Conservation (phyloP, 2,329 filamentous ascomycete species). For the Aspergillus uvarum region DNA sequence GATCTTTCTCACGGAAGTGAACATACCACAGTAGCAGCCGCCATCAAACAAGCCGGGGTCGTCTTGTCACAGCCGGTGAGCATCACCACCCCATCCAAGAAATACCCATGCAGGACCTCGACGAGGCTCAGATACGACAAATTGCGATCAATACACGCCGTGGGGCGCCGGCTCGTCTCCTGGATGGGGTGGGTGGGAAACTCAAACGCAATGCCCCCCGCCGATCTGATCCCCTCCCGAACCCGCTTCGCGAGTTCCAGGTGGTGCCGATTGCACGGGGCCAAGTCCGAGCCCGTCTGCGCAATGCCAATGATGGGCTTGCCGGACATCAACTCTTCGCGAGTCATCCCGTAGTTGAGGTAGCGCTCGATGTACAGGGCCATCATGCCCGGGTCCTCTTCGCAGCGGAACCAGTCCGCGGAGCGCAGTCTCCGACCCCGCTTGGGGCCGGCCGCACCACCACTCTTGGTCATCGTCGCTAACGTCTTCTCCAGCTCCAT, state of each 20-base stretch:
- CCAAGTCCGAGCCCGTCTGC: slow-evolving; percentile 52
- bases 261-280: slow-evolving; percentile 54
- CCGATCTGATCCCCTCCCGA: slow-evolving; percentile 51
- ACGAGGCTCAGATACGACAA: slow-evolving; percentile 51
- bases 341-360: slow-evolving; percentile 52
- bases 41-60: slow-evolving; percentile 53
- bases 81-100: slow-evolving; percentile 52
- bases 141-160: slow-evolving; percentile 52
- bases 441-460: slow-evolving; percentile 5
- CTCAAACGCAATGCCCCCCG: slow-evolving; percentile 53
- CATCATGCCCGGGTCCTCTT: slow-evolving; percentile 46
- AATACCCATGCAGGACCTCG: slow-evolving; percentile 51
- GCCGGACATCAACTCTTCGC: slow-evolving; percentile 50
- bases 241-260: slow-evolving; percentile 52
- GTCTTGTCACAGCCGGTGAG: slow-evolving; percentile 57
- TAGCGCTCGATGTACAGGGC: slow-evolving; percentile 53
- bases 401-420: slow-evolving; percentile 47
- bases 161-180: slow-evolving; percentile 49
- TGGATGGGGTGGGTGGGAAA: slow-evolving; percentile 56
- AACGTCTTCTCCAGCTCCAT: slow-evolving; percentile 38
- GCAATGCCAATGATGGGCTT: slow-evolving; percentile 56
- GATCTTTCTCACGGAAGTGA: not conserved
- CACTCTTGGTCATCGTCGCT: slow-evolving; percentile 27
- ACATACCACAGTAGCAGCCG: slow-evolving; percentile 50
- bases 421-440: slow-evolving; percentile 39